A percentile compares a stretch with the other conserved stretches of the same genome.
phyloP scores from a whole-genome alignment of 805 yeast species.

The Metschnikowia similis region DNA sequence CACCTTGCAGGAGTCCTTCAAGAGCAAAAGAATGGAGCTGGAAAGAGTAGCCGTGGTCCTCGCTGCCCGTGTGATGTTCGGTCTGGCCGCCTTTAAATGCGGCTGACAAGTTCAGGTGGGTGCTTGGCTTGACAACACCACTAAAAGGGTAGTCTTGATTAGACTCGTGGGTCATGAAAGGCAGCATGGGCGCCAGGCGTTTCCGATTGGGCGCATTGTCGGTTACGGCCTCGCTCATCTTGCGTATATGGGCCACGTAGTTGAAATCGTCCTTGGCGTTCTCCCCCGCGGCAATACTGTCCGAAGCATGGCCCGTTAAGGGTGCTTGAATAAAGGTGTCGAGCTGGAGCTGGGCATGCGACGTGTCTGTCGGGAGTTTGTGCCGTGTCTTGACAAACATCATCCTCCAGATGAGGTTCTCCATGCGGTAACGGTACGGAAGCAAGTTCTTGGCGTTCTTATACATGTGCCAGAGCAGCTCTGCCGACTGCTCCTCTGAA shows the following conservation, averaged over 20 bases:
- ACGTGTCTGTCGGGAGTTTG: not conserved
- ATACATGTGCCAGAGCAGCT: conserved; percentile 73
- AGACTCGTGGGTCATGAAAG: conserved; percentile 9
- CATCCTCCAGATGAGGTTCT: conserved; percentile 84
- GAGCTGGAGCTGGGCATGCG: conserved; percentile 6
- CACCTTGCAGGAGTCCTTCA: conserved; percentile 34
- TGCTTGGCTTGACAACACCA: conserved; percentile 2
- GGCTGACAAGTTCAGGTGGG: conserved; percentile 17
- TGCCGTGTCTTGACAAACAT: conserved; percentile 48
- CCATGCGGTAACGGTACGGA: conserved; percentile 74
- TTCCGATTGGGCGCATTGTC: conserved; percentile 10
- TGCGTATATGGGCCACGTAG: conserved; percentile 60
- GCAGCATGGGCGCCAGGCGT: conserved; percentile 19
- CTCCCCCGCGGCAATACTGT: conserved; percentile 22
- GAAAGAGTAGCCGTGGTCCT: conserved; percentile 24
- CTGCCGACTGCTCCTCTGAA: conserved; percentile 15
- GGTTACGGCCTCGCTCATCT: conserved; percentile 45
- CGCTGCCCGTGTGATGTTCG: not conserved
- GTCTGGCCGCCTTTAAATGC: conserved; percentile 14
- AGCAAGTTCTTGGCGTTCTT: conserved; percentile 67
- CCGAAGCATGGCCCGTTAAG: conserved; percentile 5
- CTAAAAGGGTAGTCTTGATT: conserved; percentile 2
- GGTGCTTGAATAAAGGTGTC: conserved; percentile 8
- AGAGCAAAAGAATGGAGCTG: conserved; percentile 46
- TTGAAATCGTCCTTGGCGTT: conserved; percentile 55